Evolutionary conservation across 1,139 yeast species (phyloP), one percentile per base, ranked within the genome.

Genomic region (Protomyces inouyei): DNA sequence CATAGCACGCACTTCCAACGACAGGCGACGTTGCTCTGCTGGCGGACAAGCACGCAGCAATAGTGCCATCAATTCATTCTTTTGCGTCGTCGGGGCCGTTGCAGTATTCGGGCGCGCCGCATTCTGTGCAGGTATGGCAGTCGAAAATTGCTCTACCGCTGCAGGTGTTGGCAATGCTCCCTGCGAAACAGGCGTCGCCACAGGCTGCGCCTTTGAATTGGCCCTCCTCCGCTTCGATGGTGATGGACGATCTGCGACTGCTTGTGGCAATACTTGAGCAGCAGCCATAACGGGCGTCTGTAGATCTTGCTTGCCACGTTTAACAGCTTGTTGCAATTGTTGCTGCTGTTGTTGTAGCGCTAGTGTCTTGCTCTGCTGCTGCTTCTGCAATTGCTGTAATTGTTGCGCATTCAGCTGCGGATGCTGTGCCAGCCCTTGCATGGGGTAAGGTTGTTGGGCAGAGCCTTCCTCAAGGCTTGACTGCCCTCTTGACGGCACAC

Each of bases 41-140:
- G 46, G 52, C 25, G 63, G 57, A 52, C 57, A 52, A 14, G 57
- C 54, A 14, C 46, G 45, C 36, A 59, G 23, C 9, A 59, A 38
- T 18, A 59, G 23, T 28, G 53, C 52, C 63, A 59, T 59, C 53
- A 59, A 36, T 36, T 59, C 57, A 10, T 52, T 45, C 35, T 59
- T 59, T 18, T 59, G 57, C 4, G 37, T 38, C 12, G 52, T 18
- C 23, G 53, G 60, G 14, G 28, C 57, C 3, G 48, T 16, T 18
- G 48, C 23, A 10, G 25, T 23, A 5, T 18, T 18, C 9, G 43
- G 16, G 5, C 43, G 5, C 14, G 48, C 18, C 21, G 3, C 8
- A 2, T 21, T 32, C 16, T 37, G 43, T 37, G 43, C 16, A 3
- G 43, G 16, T 37, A n/a, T n/a, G 16, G 43, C 43, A 37, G 43